A percentile compares a stretch with the other conserved stretches of the same genome.
Conservation (phyloP, 164 flowering plant species). For the Warburgia ugandensis region DNA sequence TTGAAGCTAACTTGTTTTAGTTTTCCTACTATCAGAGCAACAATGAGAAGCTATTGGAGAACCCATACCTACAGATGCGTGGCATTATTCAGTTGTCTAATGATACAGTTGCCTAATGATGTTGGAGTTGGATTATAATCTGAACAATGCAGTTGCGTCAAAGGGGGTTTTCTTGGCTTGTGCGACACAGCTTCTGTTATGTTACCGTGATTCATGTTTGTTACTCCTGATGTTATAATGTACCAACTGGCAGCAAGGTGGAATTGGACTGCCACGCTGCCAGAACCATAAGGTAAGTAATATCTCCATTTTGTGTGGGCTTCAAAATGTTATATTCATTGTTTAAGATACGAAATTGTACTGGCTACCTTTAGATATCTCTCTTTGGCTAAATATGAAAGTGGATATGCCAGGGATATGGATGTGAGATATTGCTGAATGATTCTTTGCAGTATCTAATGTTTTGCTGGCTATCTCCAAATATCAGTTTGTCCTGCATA, state of each 20-base stretch:
- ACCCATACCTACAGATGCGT: constrained; percentile 97
- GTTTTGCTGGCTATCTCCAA: neutral
- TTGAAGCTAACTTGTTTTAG: neutral
- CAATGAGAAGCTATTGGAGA: constrained; percentile 95
- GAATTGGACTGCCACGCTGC: constrained; percentile 6
- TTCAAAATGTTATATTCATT: neutral
- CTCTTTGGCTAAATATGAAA: no score
- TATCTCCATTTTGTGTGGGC: neutral
- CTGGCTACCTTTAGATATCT: neutral
- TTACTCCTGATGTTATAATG: constrained; percentile 11
- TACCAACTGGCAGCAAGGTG: constrained; percentile 6
- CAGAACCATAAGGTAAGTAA: neutral
- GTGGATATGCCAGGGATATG: neutral
- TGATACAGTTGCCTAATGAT: constrained; percentile 82
- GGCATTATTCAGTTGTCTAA: constrained; percentile 88
- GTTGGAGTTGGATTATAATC: constrained; percentile 31
- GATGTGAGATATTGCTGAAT: constrained; percentile 1
- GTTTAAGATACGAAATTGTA: neutral
- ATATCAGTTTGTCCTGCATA: neutral
- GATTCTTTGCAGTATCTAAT: neutral
- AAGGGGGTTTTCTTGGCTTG: constrained; percentile 6
- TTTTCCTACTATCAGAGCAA: constrained; percentile 54
- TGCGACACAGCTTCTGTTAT: constrained; percentile 4
- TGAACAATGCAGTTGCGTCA: constrained; percentile 3
- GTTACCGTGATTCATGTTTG: neutral